Base-by-base conservation (phyloP, 345 rosid genomes). In the Eucalyptus curtisii region DNA sequence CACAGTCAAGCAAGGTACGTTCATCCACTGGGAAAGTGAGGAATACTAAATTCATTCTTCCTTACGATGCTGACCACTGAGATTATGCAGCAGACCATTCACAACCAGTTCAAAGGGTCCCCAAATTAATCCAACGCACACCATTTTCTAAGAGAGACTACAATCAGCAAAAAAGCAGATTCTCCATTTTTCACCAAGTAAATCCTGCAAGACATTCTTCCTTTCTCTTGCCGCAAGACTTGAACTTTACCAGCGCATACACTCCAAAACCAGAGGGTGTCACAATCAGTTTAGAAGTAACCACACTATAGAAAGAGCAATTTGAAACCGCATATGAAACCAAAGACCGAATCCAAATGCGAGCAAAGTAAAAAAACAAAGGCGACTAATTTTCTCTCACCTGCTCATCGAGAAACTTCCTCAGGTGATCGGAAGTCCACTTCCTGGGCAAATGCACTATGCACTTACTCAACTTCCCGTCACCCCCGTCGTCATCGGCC, bases 381-480 rank as follows among this genome's bases (percentile, higher is more conserved):
- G 86, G 80, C 82, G 10, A 66, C 87, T 31, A 17, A 68, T 68
- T 45, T 68, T 45, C 40, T 57, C 90, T 91, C 76, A 97, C 99
- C 86, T 94, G 95, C 10, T 97, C 96, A 52, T 31, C 81, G 22
- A 97, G 92, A 89, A 96, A 96, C 85, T 92, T 95, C 93, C 87
- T 94, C 86, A 96, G 86, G 47, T 93, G 88, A 90, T 95, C 97
- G 4, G 94, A 89, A 76, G 87, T 90, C 99, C 99, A 97, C 87
- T 90, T 96, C 42, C 92, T 89, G 10, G 98, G 98, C 88, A 96
- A 90, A 95, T 97, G 94, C 53, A 95, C 94, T 86, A 97, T 88
- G 91, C 99, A 97, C 92, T 96, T 97, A 79, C 96, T 94, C 37
- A 96, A 92, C 16, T 88, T 91, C 22, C 91, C 89, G 87, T 95